Conservation (phyloP, 805 yeast genomes). For the Candida loeiensis region DNA sequence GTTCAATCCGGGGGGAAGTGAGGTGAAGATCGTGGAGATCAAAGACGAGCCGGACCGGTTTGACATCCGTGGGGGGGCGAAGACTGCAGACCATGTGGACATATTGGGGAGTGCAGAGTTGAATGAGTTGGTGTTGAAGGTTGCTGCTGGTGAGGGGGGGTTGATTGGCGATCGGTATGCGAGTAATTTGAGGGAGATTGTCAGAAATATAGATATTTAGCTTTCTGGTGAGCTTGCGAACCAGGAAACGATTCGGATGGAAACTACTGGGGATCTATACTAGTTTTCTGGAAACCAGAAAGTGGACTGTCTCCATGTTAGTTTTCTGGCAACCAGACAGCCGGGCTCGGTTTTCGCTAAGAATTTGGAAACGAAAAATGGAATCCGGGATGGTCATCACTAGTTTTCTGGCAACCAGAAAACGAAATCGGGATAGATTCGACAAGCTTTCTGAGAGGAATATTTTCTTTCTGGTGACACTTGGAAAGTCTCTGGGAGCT, state of each 20-base stretch:
- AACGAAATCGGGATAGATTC: too few species aligned
- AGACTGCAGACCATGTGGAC: slow-evolving; percentile 97
- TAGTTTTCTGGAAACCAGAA: too few species aligned
- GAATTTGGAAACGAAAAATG: too few species aligned
- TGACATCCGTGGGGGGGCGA: slow-evolving; percentile 95
- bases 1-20: slow-evolving; percentile 74
- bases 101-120: slow-evolving; percentile 89
- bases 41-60: slow-evolving; percentile 89
- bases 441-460: too few species aligned
- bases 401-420: too few species aligned
- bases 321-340: too few species aligned
- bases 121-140: slow-evolving; percentile 77
- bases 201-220: slow-evolving; percentile 48
- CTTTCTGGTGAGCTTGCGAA: neutral
- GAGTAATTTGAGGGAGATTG: slow-evolving; percentile 64
- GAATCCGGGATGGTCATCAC: too few species aligned
- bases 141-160: slow-evolving; percentile 79
- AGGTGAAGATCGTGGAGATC: slow-evolving; percentile 84
- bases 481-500: too few species aligned
- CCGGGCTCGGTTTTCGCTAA: too few species aligned
- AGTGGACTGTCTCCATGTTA: too few species aligned
- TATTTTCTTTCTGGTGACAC: too few species aligned
- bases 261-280: too few species aligned
- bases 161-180: slow-evolving; percentile 55
- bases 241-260: neutral